Base-by-base conservation (phyloP, 1,139 yeast species). In the Taphrina pruni region DNA sequence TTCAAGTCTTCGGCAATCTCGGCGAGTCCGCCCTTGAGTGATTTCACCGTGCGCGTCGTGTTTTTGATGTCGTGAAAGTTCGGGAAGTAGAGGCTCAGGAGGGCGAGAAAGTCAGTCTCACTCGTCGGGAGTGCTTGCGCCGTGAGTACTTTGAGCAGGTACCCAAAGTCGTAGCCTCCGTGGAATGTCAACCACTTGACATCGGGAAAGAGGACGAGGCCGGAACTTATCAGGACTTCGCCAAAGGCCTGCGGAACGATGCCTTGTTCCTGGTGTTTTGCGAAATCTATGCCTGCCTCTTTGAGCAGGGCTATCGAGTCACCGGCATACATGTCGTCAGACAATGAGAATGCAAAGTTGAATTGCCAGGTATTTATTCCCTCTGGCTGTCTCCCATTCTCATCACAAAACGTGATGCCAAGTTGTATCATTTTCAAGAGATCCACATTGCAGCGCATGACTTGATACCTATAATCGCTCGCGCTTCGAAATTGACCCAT, bases 111-210 rank as follows among this genome's bases (percentile, higher is more conserved):
- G 58, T 89, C 97, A 55, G 86, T 84, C 76, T 90, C 95, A 74
- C 88, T 91, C 32, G 85, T 86, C 0, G 98, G 98, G 81, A 94
- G 88, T 65, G 83, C 81, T 71, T 86, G 85, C 78, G 91, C 90
- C 73, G 88, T 86, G 77, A 94, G 82, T 72, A 92, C 82, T 69
- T 96, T 87, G 51, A 92, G 81, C 72, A 94, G 82, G 78, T 93
- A 93, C 1, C 99, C 99, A 77, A 93, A 85, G 78, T 94, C 99
- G 78, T 94, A 94, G 17, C 98, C 99, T 0, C 92, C 88, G 78
- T 94, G 98, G 79, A 88, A 94, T 72, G 97, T 89, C 69, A 92
- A 83, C 99, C 99, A 94, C 70, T 88, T 86, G 66, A 90, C 85
- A 43, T 87, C 83, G 41, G 85, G 83, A 73, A 90, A 88, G 74